Evolutionary conservation across 257 asterid genomes (phyloP).

Genomic region (Ajuga chamaepitys): DNA sequence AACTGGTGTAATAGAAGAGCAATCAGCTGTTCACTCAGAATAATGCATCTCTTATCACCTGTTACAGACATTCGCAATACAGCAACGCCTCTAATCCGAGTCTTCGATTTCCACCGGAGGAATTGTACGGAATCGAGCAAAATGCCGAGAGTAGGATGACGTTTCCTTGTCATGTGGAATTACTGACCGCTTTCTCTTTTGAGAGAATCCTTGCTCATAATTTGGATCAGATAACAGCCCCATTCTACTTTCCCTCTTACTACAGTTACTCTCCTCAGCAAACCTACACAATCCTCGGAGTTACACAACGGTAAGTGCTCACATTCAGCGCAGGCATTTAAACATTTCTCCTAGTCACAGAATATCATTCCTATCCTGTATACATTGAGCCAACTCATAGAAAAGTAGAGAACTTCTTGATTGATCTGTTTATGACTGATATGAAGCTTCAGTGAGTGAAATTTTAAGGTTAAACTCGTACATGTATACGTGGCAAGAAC

Average conservation of each 20-base stretch:
- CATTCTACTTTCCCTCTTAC: constrained; percentile 27
- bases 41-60: too few species aligned
- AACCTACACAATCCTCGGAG: constrained; percentile 30
- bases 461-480: background rate
- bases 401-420: background rate
- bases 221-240: constrained; percentile 42
- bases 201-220: constrained; percentile 55
- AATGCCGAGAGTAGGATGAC: constrained; percentile 30
- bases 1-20: too few species aligned
- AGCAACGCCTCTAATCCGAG: constrained; percentile 38
- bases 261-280: constrained; percentile 36
- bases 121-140: constrained; percentile 53
- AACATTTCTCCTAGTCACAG: background rate
- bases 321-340: background rate
- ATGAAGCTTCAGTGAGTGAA: background rate
- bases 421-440: background rate
- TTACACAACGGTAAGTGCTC: background rate
- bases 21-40: too few species aligned
- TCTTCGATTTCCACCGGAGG: constrained; percentile 50
- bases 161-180: constrained; percentile 28
- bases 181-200: constrained; percentile 50
- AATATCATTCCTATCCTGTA: background rate
- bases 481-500: background rate
- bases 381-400: background rate
- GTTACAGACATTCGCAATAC: too few species aligned